Percentiles rank a stretch among this genome's conserved stretches.
Conservation (phyloP, 2,329 filamentous ascomycete species). For the Chaetomiaceae sp. region DNA sequence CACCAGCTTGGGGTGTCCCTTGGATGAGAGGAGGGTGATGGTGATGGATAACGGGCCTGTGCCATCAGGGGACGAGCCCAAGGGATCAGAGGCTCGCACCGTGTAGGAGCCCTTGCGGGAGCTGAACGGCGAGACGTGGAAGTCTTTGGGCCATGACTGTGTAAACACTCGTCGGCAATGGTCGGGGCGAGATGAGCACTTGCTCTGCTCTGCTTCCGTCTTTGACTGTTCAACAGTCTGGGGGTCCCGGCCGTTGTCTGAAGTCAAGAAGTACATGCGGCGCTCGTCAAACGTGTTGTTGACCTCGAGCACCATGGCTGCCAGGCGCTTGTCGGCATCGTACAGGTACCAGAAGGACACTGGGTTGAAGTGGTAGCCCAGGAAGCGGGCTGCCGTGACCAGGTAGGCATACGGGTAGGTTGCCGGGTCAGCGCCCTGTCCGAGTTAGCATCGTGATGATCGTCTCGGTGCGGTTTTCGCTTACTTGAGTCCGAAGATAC, state of each 20-base stretch:
- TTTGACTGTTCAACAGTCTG: neutral
- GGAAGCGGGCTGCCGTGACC: slow-evolving; percentile 63
- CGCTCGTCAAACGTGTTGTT: slow-evolving; percentile 74
- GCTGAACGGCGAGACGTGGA: slow-evolving; percentile 75
- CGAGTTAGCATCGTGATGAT: slow-evolving; percentile 6
- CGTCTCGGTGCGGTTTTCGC: slow-evolving; percentile 20
- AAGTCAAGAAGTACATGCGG: slow-evolving; percentile 58
- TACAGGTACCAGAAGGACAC: slow-evolving; percentile 80
- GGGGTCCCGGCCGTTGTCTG: slow-evolving; percentile 26
- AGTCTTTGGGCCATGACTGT: slow-evolving; percentile 62
- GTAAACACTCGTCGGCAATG: slow-evolving; percentile 36
- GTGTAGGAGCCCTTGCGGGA: slow-evolving; percentile 53
- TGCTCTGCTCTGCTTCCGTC: neutral
- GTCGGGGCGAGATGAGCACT: neutral
- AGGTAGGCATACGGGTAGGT: slow-evolving; percentile 66
- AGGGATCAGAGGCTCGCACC: slow-evolving; percentile 45
- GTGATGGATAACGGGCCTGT: slow-evolving; percentile 50
- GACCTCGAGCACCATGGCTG: slow-evolving; percentile 66
- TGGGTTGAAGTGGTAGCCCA: slow-evolving; percentile 70
- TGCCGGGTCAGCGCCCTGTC: slow-evolving; percentile 52
- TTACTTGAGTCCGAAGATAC: slow-evolving; percentile 56
- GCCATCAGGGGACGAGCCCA: slow-evolving; percentile 37
- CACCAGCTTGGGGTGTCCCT: slow-evolving; percentile 56
- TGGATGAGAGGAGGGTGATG: slow-evolving; percentile 57
- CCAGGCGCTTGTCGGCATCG: slow-evolving; percentile 50